These are phyloP conservation scores for Fraxinus velutina DNA, from an alignment of 305 asterid genomes.

Conservation along the genomic window DNA sequence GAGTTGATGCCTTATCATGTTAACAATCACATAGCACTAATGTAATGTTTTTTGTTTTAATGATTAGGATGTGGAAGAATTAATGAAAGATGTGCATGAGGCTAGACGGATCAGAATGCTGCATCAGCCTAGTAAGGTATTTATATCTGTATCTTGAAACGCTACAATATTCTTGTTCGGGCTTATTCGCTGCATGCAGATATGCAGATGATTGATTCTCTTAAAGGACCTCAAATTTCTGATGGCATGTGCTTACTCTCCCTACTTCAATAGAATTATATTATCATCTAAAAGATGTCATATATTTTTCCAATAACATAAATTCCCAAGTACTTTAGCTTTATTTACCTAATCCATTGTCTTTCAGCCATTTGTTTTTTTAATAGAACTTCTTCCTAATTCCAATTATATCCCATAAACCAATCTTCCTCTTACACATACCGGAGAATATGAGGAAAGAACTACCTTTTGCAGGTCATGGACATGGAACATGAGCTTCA, in stretches of 20 bases:
- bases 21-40: neutral
- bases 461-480: conserved; percentile 64
- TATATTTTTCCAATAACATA: neutral
- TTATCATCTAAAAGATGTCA: neutral
- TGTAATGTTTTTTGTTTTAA: conserved; percentile 3
- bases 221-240: neutral
- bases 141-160: conserved; percentile 15
- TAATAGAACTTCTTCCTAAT: neutral
- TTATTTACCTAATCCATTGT: neutral
- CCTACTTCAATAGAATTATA: neutral
- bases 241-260: neutral
- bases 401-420: neutral
- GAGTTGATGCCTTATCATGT: conserved; percentile 2
- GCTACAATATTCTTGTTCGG: conserved; percentile 10
- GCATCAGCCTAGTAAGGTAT: conserved; percentile 95
- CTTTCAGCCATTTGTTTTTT: neutral
- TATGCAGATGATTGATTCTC: neutral
- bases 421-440: neutral
- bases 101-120: conserved; percentile 97
- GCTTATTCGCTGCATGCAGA: neutral
- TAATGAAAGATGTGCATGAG: conserved; percentile 94
- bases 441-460: neutral
- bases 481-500: conserved; percentile 98
- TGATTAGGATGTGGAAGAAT: conserved; percentile 74
- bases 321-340: neutral